Evolutionary conservation across 768 basidiomycete species (phyloP), one percentile per base, ranked within the genome.

Genomic region (Mycena epipterygia): DNA sequence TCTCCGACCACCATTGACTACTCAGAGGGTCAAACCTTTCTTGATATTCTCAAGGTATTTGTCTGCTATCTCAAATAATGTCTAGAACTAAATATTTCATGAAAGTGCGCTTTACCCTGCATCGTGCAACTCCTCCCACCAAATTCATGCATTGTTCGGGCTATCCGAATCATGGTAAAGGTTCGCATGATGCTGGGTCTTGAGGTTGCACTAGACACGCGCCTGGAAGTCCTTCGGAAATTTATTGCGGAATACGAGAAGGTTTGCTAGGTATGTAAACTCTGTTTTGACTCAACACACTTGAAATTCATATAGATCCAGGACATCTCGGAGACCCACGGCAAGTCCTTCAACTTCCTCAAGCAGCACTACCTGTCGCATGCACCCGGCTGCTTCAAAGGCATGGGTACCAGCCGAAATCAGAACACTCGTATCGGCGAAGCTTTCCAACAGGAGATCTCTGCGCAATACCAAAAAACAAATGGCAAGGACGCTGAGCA

Each of bases 31-130:
- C 70, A 71, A 67, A 66, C 70, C 13, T 71, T 67, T 32, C 42
- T 71, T 30, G 70, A 71, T n/a, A 71, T 71, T 42, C 58, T 71
- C 29, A 71, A 67, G 65, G 70, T 66, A 64, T 27, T 12, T 32
- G 23, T 12, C 9, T 6, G n/a, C 14, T 32, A n/a, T 29, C 44
- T 17, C 14, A 11, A 6, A 35, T n/a, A 41, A 16, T 35, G 30
- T n/a, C n/a, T 5, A 29, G n/a, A 30, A 3, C 42, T n/a, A n/a
- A n/a, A 25, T 55, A n/a, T 44, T 55, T 44, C 12, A 2, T 32
- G 55, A 30, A 39, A 71, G 70, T 71, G 70, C 23, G 30, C 58
- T 12, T 17, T 67, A 12, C 70, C 65, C 1, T 71, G 70, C 35
- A 23, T 71, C 30, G 64, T 67, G 17, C 58, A 66, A 39, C 8